phyloP scores from a whole-genome alignment of 306 rosid genomes.

The Acacia acuminata region DNA sequence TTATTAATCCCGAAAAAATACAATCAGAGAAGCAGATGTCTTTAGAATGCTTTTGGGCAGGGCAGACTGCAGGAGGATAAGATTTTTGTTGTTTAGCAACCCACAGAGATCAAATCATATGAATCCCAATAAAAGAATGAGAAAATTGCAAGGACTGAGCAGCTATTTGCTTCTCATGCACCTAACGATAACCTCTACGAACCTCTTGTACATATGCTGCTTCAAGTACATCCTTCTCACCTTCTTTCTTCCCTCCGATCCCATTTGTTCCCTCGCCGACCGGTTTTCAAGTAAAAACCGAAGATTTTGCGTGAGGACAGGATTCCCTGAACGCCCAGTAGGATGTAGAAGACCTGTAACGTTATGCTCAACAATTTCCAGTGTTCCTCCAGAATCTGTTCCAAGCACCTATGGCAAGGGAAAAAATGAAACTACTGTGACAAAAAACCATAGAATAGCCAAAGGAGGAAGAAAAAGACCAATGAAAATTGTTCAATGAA shows the following conservation, averaged over 20 bases:
- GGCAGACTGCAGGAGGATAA: not conserved
- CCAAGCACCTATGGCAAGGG: constrained; percentile 70
- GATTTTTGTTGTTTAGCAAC: not conserved
- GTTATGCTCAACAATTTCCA: constrained; percentile 84
- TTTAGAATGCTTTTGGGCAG: not conserved
- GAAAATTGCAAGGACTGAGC: not conserved
- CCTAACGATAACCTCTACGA: constrained; percentile 67
- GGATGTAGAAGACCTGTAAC: constrained; percentile 87
- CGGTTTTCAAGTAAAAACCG: constrained; percentile 64
- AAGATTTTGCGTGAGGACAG: constrained; percentile 57
- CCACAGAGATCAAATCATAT: not conserved
- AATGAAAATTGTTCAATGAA: not conserved
- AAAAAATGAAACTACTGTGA: not conserved
- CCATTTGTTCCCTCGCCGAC: constrained; percentile 68
- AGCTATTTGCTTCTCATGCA: constrained; percentile 74
- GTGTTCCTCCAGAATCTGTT: constrained; percentile 88
- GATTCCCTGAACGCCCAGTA: constrained; percentile 57
- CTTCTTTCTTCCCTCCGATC: constrained; percentile 67
- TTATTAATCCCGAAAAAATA: not conserved
- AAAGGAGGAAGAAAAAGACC: not conserved
- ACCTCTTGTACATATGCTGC: constrained; percentile 78
- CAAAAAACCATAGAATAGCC: not conserved
- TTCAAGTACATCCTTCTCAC: constrained; percentile 79
- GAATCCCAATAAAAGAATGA: constrained; percentile 48
- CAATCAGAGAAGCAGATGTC: not conserved